Base-by-base conservation (phyloP, 1,284 basidiomycete species). In the Apiotrichum brassicae region DNA sequence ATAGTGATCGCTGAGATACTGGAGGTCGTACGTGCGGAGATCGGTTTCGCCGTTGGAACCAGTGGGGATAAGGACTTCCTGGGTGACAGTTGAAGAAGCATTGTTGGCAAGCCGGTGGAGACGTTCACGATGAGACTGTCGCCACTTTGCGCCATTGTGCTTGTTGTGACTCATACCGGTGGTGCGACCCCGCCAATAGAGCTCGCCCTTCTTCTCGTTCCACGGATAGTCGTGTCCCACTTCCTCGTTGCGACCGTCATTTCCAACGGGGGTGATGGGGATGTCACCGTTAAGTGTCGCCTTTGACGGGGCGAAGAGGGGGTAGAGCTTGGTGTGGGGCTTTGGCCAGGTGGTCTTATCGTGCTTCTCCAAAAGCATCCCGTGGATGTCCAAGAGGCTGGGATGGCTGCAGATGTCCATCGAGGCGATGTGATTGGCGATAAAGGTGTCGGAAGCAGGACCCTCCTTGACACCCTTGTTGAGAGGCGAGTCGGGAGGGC, bases 401-500 rank as follows among this genome's bases (percentile, higher is more conserved):
- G 73, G 71, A 53, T 75, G 71, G 34, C 69, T 49, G 53, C 73
- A 75, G 13, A 70, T 68, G 54, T 73, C 62, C 73, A 74, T 74
- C 7, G 71, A 64, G 4, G 60, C 55, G 9, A 59, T 24, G 43
- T 72, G 72, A n/a, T 62, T 49, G 28, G 57, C 56, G 38, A 73
- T 62, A 50, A 73, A 75, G 5, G 68, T 64, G 42, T 72, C 68
- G 20, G 59, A 46, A 13, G 64, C 59, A 6, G 60, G 64, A 16
- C 58, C 46, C 40, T 73, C 72, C 38, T 56, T 58, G 13, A 59
- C 53, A 11, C 65, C 66, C 53, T 62, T 66, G 51, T 57, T 63
- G 24, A 70, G 52, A 2, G 65, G 64, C 36, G 66, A 69, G 52
- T 67, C 61, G 12, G 61, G 59, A 1, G 71, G 47, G 54, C 73